phyloP scores from a whole-genome alignment of 2,329 filamentous ascomycete species.

The Penicillium sp. region DNA sequence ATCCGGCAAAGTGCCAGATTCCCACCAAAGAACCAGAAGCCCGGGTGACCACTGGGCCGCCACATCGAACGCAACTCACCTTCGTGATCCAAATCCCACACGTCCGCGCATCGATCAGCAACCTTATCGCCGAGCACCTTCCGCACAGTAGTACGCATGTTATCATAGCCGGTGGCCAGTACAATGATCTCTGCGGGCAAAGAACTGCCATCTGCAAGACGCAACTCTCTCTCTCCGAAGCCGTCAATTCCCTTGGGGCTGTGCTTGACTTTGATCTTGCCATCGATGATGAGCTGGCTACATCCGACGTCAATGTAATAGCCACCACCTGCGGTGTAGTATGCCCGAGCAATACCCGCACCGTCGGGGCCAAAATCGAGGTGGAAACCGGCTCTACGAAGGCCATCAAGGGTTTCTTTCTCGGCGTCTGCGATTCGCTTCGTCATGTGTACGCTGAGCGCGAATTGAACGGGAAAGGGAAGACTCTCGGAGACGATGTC shows the following conservation, averaged over 20 bases:
- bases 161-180: constrained; percentile 64
- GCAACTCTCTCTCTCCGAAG: constrained; percentile 48
- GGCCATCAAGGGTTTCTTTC: constrained; percentile 43
- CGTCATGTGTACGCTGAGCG: constrained; percentile 45
- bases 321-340: constrained; percentile 52
- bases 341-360: constrained; percentile 44
- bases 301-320: constrained; percentile 61
- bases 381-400: constrained; percentile 49
- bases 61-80: constrained; percentile 56
- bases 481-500: constrained; percentile 50
- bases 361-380: constrained; percentile 42
- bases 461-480: constrained; percentile 49
- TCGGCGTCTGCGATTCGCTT: constrained; percentile 44
- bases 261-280: constrained; percentile 61
- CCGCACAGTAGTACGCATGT: constrained; percentile 64
- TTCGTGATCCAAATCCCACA: constrained; percentile 61
- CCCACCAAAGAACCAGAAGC: constrained; percentile 66
- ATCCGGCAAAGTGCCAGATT: constrained; percentile 63
- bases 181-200: constrained; percentile 63
- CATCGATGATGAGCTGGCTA: constrained; percentile 54
- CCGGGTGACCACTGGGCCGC: constrained; percentile 60
- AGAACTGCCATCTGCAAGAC: constrained; percentile 55
- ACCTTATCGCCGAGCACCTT: constrained; percentile 62
- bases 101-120: constrained; percentile 55
- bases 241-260: constrained; percentile 53